Conservation (phyloP, 148 eudicot species). For the Bassia scoparia region DNA sequence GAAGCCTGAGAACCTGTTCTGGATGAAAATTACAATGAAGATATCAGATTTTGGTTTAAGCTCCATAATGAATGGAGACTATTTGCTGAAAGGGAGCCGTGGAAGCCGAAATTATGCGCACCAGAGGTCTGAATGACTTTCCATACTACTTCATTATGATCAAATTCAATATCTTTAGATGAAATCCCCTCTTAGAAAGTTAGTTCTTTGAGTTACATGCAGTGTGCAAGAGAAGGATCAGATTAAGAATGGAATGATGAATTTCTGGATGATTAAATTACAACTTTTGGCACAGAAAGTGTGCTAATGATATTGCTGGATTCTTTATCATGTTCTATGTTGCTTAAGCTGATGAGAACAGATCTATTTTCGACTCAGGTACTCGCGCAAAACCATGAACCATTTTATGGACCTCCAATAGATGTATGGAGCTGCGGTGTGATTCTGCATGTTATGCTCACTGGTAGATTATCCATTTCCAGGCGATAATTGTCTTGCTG, state of each 20-base stretch:
- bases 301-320: background rate
- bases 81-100: slow-evolving; percentile 85
- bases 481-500: too few relatives aligned
- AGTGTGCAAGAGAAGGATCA: background rate
- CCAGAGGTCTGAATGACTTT: slow-evolving; percentile 60
- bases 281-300: background rate
- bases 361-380: slow-evolving; percentile 40
- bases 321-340: background rate
- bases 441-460: slow-evolving; percentile 83
- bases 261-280: background rate
- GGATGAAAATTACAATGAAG: slow-evolving; percentile 75
- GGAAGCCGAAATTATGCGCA: slow-evolving; percentile 99
- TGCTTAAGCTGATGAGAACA: background rate
- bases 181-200: too few relatives aligned
- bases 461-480: slow-evolving; percentile 92
- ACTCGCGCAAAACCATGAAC: slow-evolving; percentile 72
- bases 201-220: too few relatives aligned
- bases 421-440: slow-evolving; percentile 99
- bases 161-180: too few relatives aligned
- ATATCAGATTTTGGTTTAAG: slow-evolving; percentile 98
- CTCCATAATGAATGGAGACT: slow-evolving; percentile 89
- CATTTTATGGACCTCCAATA: slow-evolving; percentile 95
- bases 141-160: background rate
- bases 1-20: slow-evolving; percentile 89
- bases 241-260: too few relatives aligned